Evolutionary conservation across 805 yeast species (phyloP).

Genomic region (Kluyveromyces aestuarii): DNA sequence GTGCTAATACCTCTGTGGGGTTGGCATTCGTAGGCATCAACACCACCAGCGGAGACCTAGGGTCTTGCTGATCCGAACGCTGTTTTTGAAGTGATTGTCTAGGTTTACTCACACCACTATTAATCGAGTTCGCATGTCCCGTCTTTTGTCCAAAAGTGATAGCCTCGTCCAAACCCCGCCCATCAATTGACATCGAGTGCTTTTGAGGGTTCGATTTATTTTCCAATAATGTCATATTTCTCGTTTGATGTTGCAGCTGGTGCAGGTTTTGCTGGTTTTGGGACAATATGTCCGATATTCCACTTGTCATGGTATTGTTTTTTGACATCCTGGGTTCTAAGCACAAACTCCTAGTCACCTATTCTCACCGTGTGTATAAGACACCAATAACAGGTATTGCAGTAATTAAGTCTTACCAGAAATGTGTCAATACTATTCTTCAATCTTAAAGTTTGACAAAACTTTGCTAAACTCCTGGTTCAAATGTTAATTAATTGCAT

Average conservation of each 20-base stretch:
- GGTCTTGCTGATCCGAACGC: conserved; percentile 27
- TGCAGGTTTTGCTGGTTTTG: conserved; percentile 39
- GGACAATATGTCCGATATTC: conserved; percentile 30
- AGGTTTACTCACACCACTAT: conserved; percentile 6
- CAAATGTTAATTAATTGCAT: neutral
- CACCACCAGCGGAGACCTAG: conserved; percentile 40
- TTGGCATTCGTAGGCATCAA: conserved; percentile 50
- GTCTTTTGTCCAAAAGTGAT: conserved; percentile 7
- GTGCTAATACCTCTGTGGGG: conserved; percentile 84
- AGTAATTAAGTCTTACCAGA: too few species aligned
- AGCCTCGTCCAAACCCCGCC: neutral
- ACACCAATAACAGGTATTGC: too few species aligned
- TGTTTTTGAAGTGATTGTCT: conserved; percentile 8
- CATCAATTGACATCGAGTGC: neutral
- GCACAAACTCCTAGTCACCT: neutral
- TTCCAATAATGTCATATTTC: conserved; percentile 18
- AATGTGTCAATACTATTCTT: too few species aligned
- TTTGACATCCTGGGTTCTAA: conserved; percentile 21
- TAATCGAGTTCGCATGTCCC: conserved; percentile 7
- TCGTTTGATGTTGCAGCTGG: conserved; percentile 37
- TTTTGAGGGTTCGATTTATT: conserved; percentile 3
- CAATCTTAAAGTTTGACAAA: too few species aligned
- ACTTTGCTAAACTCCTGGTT: neutral
- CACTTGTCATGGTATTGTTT: conserved; percentile 31
- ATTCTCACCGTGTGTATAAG: too few species aligned